Percentiles rank a stretch among this genome's conserved stretches.
These are phyloP conservation scores for Arthrobotrys sphaeroides DNA, from an alignment of 2,329 filamentous ascomycete species.

Conservation along the genomic window DNA sequence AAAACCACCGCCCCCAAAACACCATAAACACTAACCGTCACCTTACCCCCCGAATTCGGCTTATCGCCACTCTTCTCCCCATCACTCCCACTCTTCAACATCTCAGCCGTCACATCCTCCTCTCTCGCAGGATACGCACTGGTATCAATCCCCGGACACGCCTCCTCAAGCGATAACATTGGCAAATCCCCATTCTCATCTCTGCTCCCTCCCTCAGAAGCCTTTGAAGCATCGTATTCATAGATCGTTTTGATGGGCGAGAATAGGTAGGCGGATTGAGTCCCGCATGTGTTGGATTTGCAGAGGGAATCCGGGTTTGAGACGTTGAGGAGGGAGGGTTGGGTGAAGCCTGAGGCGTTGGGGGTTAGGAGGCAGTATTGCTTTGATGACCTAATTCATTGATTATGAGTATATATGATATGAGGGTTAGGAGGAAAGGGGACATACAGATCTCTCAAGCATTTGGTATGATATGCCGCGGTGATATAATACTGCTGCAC, in stretches of 20 bases:
- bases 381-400: not conserved
- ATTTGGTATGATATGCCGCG: conserved; percentile 23
- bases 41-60: not conserved
- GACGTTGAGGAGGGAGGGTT: conserved; percentile 19
- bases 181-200: conserved; percentile 4
- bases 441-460: conserved; percentile 11
- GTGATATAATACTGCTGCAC: conserved; percentile 39
- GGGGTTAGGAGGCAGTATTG: conserved; percentile 33
- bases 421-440: not conserved
- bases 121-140: conserved; percentile 13
- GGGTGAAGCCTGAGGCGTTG: not conserved
- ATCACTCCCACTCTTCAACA: conserved; percentile 2
- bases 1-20: not conserved
- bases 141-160: conserved; percentile 38
- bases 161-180: conserved; percentile 19
- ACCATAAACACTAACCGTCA: not conserved
- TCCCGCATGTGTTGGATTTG: conserved; percentile 26
- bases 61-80: not conserved
- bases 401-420: not conserved
- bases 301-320: conserved; percentile 20
- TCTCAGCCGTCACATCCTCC: conserved; percentile 10
- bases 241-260: conserved; percentile 38
- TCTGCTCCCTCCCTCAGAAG: not conserved
- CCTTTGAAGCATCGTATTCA: conserved; percentile 15
- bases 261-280: conserved; percentile 32